Evolutionary conservation across 176 grass and related monocot species (phyloP).

Genomic region (Saccharum officinarum): DNA sequence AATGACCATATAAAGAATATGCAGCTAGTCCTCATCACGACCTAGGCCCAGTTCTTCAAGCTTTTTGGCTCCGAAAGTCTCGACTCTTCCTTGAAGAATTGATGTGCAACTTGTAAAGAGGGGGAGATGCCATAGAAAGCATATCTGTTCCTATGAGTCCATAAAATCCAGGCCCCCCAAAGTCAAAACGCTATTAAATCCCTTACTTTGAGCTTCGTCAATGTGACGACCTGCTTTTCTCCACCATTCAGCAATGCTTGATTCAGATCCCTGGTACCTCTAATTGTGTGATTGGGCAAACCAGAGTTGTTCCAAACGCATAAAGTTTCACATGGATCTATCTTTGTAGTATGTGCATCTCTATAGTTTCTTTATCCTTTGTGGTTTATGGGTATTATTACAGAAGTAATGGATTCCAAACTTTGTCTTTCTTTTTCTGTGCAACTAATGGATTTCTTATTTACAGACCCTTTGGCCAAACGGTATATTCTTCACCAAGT

Average conservation of each 20-base stretch:
- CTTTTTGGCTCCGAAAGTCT: background rate
- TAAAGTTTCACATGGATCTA: slow-evolving; percentile 17
- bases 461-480: slow-evolving; percentile 89
- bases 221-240: background rate
- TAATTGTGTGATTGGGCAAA: slow-evolving; percentile 18
- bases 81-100: background rate
- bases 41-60: background rate
- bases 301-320: slow-evolving; percentile 17
- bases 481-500: slow-evolving; percentile 80
- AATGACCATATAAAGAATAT: background rate
- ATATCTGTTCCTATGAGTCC: background rate
- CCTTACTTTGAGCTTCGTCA: background rate
- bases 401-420: background rate
- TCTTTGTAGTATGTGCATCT: slow-evolving; percentile 15
- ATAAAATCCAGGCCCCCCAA: background rate
- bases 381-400: background rate
- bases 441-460: slow-evolving; percentile 32
- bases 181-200: background rate
- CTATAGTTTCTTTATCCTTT: background rate
- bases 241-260: background rate
- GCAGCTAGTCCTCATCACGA: background rate
- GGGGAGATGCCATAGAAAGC: background rate
- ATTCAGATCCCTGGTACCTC: background rate
- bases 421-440: slow-evolving; percentile 18
- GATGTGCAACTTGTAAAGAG: background rate